Base-by-base conservation (phyloP, 768 basidiomycete species). In the Tephrocybe sp. region DNA sequence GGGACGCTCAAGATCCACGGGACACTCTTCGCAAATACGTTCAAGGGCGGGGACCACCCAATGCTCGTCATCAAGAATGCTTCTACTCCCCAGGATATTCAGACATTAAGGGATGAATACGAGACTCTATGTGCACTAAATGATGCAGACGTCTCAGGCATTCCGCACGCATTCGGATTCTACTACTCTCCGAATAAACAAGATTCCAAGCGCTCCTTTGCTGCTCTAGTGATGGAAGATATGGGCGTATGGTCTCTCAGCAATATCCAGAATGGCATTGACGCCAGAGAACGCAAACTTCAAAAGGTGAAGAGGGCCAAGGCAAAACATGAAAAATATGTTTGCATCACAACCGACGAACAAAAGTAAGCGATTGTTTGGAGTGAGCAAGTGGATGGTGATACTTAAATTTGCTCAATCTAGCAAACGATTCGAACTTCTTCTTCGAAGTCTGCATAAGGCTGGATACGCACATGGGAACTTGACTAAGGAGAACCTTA, bases 171-270 rank as follows among this genome's bases (percentile, higher is more conserved):
- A 1, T 24, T 23, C 33, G 39, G 49, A 1, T 42, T 42, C 8
- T 50, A 28, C 23, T 9, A 26, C 20, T 21, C 23, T 18, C 4
- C 30, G 18, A 20, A 42, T 6, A 12, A 4, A 38, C 8, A 18
- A 14, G 32, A 50, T 21, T 20, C 3, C 9, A 6, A 42, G 2
- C 23, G 23, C 1, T 10, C 17, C 3, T 49, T 40, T 12, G 18
- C 30, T n/a, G 40, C 40, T 15, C 49, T 50, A 12, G 41, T 50
- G 1, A 15, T 50, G 20, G 49, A 50, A 25, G 49, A 50, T 15
- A 42, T 33, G 41, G 49, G 49, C n/a, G n/a, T n/a, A 9, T 21
- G 6, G 4, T 36, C 40, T n/a, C 32, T 50, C 12, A 3, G 17
- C 37, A 18, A 48, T 6, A 14, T 25, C 7, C 5, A 21, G 34